Percentiles rank a stretch among this genome's conserved stretches.
These are phyloP conservation scores for Amanita inopinata DNA, from an alignment of 768 basidiomycete genomes.

Conservation along the genomic window DNA sequence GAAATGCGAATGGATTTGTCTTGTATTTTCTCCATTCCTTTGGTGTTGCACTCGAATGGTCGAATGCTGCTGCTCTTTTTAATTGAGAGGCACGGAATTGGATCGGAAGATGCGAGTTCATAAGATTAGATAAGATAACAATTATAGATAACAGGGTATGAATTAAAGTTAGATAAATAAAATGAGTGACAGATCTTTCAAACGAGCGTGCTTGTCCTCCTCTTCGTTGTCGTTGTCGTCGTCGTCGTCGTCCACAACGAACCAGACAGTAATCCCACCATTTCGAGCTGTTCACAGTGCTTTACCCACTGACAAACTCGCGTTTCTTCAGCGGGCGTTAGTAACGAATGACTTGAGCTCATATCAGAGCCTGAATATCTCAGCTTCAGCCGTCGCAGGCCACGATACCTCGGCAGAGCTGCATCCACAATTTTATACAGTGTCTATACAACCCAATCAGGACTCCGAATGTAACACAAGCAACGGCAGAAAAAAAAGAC, in stretches of 20 bases:
- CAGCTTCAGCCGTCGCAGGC: conserved; percentile 23
- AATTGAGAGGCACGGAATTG: too few species aligned
- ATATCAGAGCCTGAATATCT: conserved; percentile 13
- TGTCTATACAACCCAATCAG: conserved; percentile 19
- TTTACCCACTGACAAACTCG: conserved; percentile 18
- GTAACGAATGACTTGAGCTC: too few species aligned
- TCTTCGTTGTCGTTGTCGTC: too few species aligned
- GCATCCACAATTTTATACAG: conserved; percentile 31
- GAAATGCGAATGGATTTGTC: conserved; percentile 78
- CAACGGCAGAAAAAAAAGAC: conserved; percentile 9
- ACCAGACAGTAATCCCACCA: conserved; percentile 1
- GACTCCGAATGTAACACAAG: not conserved
- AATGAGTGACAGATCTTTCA: conserved; percentile 14
- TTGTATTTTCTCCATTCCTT: too few species aligned
- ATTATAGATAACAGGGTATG: too few species aligned
- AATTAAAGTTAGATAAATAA: too few species aligned
- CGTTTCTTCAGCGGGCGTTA: conserved; percentile 4
- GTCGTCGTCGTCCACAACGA: conserved; percentile 1
- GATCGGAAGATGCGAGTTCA: too few species aligned
- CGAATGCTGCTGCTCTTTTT: too few species aligned
- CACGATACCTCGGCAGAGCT: conserved; percentile 29
- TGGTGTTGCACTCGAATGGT: too few species aligned
- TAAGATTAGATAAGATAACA: too few species aligned
- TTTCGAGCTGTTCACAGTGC: conserved; percentile 14
- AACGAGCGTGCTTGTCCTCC: conserved; percentile 17